Evolutionary conservation across 148 eudicot genomes (phyloP).

Genomic region (Tetragonia tetragonoides): DNA sequence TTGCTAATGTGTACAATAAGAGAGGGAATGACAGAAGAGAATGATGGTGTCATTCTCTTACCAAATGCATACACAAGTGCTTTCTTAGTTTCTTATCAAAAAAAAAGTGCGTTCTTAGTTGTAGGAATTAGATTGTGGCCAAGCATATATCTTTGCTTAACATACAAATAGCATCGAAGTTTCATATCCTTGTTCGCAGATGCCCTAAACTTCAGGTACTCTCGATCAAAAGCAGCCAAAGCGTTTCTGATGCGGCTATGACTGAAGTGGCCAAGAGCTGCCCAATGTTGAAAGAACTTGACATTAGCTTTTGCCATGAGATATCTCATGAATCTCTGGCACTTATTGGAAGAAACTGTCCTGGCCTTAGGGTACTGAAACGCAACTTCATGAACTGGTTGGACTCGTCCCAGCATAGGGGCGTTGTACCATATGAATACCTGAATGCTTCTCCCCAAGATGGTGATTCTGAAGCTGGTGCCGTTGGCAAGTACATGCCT

Average conservation of each 20-base stretch:
- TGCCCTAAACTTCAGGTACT: constrained; percentile 82
- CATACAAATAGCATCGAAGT: not conserved
- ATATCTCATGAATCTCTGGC: constrained; percentile 68
- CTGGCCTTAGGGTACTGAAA: constrained; percentile 47
- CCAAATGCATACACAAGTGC: not conserved
- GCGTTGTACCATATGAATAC: constrained; percentile 70
- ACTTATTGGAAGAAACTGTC: constrained; percentile 54
- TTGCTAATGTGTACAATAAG: not conserved
- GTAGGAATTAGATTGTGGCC: not conserved
- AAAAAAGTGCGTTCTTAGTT: not conserved
- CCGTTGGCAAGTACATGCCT: constrained; percentile 64
- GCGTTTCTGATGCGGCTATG: constrained; percentile 57
- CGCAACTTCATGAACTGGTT: constrained; percentile 82
- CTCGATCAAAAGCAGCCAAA: constrained; percentile 71
- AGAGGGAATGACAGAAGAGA: not conserved
- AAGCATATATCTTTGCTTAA: not conserved
- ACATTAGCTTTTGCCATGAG: constrained; percentile 87
- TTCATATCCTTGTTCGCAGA: constrained; percentile 36
- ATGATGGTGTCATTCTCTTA: not conserved
- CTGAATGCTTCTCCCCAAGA: constrained; percentile 74
- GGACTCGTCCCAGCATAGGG: constrained; percentile 74
- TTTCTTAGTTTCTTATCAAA: not conserved
- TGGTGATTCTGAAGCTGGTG: constrained; percentile 81
- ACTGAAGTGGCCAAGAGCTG: constrained; percentile 52
- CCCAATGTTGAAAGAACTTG: constrained; percentile 64